Percentiles rank a stretch among this genome's conserved stretches.
Conservation (phyloP, 306 rosid species). For the Cicer yamashitae region DNA sequence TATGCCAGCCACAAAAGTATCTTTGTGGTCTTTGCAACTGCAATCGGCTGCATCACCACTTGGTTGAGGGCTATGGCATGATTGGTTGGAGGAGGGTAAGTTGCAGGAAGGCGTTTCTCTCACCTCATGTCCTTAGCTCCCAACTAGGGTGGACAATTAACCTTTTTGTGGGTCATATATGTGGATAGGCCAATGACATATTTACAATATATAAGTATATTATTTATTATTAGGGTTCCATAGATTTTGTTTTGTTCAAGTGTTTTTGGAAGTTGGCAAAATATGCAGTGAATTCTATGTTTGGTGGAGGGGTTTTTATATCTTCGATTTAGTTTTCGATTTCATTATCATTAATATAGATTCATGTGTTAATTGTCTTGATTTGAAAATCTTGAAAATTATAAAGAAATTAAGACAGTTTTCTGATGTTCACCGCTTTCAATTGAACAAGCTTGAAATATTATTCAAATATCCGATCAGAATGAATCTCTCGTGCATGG, state of each 20-base stretch:
- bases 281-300: neutral
- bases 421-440: neutral
- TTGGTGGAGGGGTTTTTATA: neutral
- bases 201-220: neutral
- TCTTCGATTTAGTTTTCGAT: neutral
- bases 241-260: constrained; percentile 18
- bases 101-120: neutral
- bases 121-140: neutral
- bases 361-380: neutral
- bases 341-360: neutral
- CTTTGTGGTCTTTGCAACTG: neutral
- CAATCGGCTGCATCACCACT: neutral
- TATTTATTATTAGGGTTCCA: neutral
- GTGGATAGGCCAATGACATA: neutral
- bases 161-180: neutral
- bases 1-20: neutral
- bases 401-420: neutral
- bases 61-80: neutral
- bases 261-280: neutral
- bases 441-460: constrained; percentile 11
- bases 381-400: neutral
- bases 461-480: neutral
- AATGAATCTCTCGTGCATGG: neutral
- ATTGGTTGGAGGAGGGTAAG: neutral
- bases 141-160: neutral